These are phyloP conservation scores for Pyrus bretschneideri DNA, from an alignment of 306 rosid species.

Conservation along the genomic window DNA sequence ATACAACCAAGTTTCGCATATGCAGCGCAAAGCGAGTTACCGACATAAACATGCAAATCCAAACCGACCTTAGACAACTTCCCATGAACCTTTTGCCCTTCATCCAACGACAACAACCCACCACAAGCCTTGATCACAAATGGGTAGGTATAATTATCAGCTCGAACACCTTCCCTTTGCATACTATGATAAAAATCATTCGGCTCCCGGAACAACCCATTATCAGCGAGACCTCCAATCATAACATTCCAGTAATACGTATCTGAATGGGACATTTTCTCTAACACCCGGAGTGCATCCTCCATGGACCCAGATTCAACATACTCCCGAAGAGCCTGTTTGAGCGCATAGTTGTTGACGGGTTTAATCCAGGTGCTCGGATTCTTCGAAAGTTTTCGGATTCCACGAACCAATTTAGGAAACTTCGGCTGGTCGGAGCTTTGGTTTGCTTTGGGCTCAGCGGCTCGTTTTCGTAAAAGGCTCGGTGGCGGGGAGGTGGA, in stretches of 20 bases:
- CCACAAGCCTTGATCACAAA: constrained; percentile 48
- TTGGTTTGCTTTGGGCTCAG: constrained; percentile 7
- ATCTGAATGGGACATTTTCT: constrained; percentile 30
- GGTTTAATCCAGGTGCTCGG: not conserved
- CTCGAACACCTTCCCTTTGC: constrained; percentile 33
- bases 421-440: constrained; percentile 3
- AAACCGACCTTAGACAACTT: constrained; percentile 42
- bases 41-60: constrained; percentile 36
- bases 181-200: constrained; percentile 35
- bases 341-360: constrained; percentile 16
- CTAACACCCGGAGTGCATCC: constrained; percentile 46
- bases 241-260: constrained; percentile 40
- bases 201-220: constrained; percentile 30
- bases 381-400: not conserved
- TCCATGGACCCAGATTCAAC: constrained; percentile 35
- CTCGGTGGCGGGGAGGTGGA: not conserved
- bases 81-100: constrained; percentile 35
- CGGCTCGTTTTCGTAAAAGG: constrained; percentile 4
- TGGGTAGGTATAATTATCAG: constrained; percentile 43
- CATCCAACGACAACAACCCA: constrained; percentile 19
- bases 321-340: constrained; percentile 12
- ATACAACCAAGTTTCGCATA: constrained; percentile 41
- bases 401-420: not conserved
- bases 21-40: constrained; percentile 38
- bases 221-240: constrained; percentile 39